These are phyloP conservation scores for Patellaria atrata DNA, from an alignment of 495 filamentous ascomycete genomes.

Conservation along the genomic window DNA sequence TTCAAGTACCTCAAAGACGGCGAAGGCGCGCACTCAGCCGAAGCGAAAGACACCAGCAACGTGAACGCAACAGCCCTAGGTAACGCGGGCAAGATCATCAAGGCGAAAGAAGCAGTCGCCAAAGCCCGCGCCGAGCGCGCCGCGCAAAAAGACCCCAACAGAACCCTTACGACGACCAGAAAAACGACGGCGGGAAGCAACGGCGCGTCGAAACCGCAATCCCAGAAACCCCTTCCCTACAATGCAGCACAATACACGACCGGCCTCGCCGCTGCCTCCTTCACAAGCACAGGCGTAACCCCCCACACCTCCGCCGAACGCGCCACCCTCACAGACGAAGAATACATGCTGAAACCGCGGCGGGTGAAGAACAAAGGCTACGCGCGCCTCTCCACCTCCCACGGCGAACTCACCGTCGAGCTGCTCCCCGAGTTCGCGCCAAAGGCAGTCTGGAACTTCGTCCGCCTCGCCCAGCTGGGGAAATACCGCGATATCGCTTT, in stretches of 20 bases:
- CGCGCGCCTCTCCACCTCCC: constrained; percentile 69
- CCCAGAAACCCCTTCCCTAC: constrained; percentile 40
- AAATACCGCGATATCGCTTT: constrained; percentile 76
- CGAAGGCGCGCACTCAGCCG: constrained; percentile 47
- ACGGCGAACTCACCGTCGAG: constrained; percentile 75
- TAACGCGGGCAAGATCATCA: constrained; percentile 72
- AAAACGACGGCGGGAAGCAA: constrained; percentile 20
- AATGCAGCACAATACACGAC: constrained; percentile 86
- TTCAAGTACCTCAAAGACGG: constrained; percentile 89
- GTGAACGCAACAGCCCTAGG: constrained; percentile 69
- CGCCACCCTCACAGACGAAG: constrained; percentile 77
- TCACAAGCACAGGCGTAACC: constrained; percentile 88
- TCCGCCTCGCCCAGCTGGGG: constrained; percentile 71
- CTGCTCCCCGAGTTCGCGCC: constrained; percentile 84
- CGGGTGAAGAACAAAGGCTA: constrained; percentile 84
- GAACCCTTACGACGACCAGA: constrained; percentile 10
- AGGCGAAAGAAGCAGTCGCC: constrained; percentile 81
- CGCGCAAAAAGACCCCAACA: constrained; percentile 15
- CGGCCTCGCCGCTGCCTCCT: constrained; percentile 79
- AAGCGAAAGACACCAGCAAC: constrained; percentile 42
- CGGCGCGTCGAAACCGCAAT: constrained; percentile 29
- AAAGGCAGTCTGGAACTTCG: constrained; percentile 92
- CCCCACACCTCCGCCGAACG: constrained; percentile 77
- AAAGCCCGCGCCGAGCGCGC: constrained; percentile 54
- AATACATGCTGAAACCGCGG: constrained; percentile 84